Evolutionary conservation across 116 monocot genomes (phyloP).

Genomic region (Phalaenopsis hybrid): DNA sequence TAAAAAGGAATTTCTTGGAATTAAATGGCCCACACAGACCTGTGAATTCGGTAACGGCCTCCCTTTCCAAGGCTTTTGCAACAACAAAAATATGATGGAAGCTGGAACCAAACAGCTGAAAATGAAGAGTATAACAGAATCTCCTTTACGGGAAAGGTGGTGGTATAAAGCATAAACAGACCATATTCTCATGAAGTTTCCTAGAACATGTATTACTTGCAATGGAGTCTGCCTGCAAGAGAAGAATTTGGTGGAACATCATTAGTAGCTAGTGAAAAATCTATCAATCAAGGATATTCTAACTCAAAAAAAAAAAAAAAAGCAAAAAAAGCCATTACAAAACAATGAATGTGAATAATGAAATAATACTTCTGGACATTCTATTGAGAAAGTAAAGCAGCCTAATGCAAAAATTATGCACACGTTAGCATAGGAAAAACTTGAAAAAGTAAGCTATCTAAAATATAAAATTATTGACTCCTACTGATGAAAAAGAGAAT

Average conservation of each 20-base stretch:
- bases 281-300: background rate
- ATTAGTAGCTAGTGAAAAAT: background rate
- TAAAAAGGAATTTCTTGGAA: constrained; percentile 10
- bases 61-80: constrained; percentile 97
- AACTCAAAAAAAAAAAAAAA: too few species aligned
- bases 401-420: too few species aligned
- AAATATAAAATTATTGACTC: background rate
- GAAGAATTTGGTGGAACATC: background rate
- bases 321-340: too few species aligned
- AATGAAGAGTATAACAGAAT: constrained; percentile 71
- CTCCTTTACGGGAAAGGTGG: constrained; percentile 51
- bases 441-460: background rate
- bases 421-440: background rate
- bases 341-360: too few species aligned
- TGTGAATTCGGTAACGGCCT: constrained; percentile 83
- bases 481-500: background rate
- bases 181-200: constrained; percentile 95
- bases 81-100: constrained; percentile 62
- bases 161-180: constrained; percentile 86
- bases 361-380: background rate
- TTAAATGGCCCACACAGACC: constrained; percentile 29
- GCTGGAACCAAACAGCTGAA: constrained; percentile 84
- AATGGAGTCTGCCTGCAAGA: constrained; percentile 70
- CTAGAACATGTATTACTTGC: constrained; percentile 78
- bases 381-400: background rate